phyloP scores from a whole-genome alignment of 2,329 filamentous ascomycete genomes.

The Cryphonectria naterciae region DNA sequence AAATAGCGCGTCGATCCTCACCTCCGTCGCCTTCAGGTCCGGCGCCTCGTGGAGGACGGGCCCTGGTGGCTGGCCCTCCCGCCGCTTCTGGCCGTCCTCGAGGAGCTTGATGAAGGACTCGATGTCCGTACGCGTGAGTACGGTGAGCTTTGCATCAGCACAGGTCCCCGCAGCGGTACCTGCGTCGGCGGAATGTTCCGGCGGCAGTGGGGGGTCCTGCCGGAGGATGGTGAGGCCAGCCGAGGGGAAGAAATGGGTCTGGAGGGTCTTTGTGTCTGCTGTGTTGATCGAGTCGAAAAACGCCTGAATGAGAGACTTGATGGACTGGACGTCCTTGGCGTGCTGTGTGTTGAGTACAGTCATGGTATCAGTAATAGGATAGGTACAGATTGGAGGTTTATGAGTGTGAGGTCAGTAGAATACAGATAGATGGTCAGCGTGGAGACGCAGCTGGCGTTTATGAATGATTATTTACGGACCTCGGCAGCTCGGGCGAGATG shows the following conservation, averaged over 20 bases:
- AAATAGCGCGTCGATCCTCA: slow-evolving; percentile 23
- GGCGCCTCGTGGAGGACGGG: slow-evolving; percentile 23
- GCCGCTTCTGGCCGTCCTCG: slow-evolving; percentile 20
- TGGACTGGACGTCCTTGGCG: slow-evolving; percentile 18
- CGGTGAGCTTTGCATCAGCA: slow-evolving; percentile 18
- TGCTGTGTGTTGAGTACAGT: slow-evolving; percentile 17
- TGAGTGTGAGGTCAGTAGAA: background rate
- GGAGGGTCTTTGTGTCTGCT: slow-evolving; percentile 22
- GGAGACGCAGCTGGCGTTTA: background rate
- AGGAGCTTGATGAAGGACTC: slow-evolving; percentile 26
- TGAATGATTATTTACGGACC: background rate
- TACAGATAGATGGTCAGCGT: background rate
- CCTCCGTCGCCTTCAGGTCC: slow-evolving; percentile 20
- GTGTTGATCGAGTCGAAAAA: slow-evolving; percentile 28
- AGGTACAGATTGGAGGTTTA: background rate
- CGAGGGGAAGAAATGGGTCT: slow-evolving; percentile 20
- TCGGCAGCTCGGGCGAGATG: slow-evolving; percentile 1
- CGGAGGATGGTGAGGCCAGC: slow-evolving; percentile 26
- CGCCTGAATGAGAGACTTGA: slow-evolving; percentile 27
- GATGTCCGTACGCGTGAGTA: slow-evolving; percentile 23
- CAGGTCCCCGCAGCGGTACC: background rate
- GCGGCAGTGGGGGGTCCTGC: slow-evolving; percentile 23
- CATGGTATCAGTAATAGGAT: background rate
- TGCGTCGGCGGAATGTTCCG: background rate
- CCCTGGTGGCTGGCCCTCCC: slow-evolving; percentile 17